A percentile compares a stretch with the other conserved stretches of the same genome.
These are phyloP conservation scores for Arachis hypogaea DNA, from an alignment of 306 rosid species.

Conservation along the genomic window DNA sequence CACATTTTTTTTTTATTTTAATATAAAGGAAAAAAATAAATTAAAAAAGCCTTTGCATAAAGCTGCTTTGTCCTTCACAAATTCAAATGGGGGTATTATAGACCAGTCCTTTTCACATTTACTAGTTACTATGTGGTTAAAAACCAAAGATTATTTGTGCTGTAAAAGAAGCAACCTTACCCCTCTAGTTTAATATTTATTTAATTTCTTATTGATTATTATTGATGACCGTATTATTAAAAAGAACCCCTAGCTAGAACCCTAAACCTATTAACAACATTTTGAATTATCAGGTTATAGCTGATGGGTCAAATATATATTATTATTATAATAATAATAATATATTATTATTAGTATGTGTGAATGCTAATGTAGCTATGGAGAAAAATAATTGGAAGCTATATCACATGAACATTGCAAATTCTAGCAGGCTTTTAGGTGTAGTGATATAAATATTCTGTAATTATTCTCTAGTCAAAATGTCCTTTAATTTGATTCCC, in stretches of 20 bases:
- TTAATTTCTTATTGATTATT: neutral
- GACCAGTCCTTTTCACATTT: constrained; percentile 58
- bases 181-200: constrained; percentile 28
- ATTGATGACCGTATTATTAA: constrained; percentile 33
- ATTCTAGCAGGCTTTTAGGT: constrained; percentile 58
- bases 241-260: constrained; percentile 34
- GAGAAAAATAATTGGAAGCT: constrained; percentile 46
- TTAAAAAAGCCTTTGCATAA: constrained; percentile 54
- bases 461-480: constrained; percentile 55
- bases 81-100: constrained; percentile 42
- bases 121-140: constrained; percentile 42
- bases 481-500: constrained; percentile 67
- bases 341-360: neutral
- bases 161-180: constrained; percentile 23
- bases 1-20: constrained; percentile 35
- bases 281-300: constrained; percentile 30
- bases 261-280: constrained; percentile 39
- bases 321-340: neutral
- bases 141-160: constrained; percentile 15
- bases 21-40: constrained; percentile 43
- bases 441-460: constrained; percentile 53
- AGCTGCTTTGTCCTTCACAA: constrained; percentile 62
- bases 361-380: constrained; percentile 26
- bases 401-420: constrained; percentile 48
- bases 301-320: constrained; percentile 17